Evolutionary conservation across 2,329 filamentous ascomycete genomes (phyloP).

Genomic region (Colletotrichum sp.): DNA sequence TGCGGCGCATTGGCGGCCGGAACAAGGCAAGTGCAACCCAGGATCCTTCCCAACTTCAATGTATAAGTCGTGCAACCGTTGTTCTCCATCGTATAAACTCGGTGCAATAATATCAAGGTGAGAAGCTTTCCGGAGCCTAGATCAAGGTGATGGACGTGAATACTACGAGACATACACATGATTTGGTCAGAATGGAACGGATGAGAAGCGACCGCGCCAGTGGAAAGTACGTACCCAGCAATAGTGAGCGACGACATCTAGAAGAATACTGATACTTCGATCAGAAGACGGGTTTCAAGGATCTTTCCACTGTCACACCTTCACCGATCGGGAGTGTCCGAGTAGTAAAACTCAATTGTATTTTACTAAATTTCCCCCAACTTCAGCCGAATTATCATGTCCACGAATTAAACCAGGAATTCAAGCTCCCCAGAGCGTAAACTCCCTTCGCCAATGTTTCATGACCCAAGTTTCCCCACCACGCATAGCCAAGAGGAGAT

Average conservation of each 20-base stretch:
- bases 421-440: conserved; percentile 1
- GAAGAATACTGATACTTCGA: not conserved
- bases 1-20: not conserved
- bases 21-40: not conserved
- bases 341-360: not conserved
- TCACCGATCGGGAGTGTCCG: not conserved
- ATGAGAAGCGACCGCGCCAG: not conserved
- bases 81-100: not conserved
- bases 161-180: not conserved
- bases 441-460: not conserved
- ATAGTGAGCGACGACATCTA: not conserved
- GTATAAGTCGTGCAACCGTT: not conserved
- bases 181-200: not conserved
- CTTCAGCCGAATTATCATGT: conserved; percentile 8
- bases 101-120: not conserved
- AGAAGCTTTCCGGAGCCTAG: not conserved
- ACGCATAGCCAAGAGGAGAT: not conserved
- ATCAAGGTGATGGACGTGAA: not conserved
- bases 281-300: not conserved
- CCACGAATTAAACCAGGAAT: conserved; percentile 6
- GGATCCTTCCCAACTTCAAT: not conserved
- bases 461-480: not conserved
- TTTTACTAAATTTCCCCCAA: not conserved
- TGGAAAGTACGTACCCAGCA: not conserved
- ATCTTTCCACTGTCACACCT: not conserved